phyloP scores from a whole-genome alignment of 148 eudicot genomes.

The Simmondsia chinensis region DNA sequence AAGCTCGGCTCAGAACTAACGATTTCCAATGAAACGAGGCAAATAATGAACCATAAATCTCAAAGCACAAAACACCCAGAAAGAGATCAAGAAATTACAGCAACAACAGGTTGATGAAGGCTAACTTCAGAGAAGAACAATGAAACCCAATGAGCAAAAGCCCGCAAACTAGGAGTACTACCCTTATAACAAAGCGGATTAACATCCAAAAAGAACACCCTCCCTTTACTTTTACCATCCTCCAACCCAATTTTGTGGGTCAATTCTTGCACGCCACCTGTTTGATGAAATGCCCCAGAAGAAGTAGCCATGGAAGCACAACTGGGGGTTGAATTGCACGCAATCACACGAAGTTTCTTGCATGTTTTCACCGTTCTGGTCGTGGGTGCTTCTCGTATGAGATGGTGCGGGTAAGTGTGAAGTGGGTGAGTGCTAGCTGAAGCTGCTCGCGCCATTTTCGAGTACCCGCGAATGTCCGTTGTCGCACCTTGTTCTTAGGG shows the following conservation, averaged over 20 bases:
- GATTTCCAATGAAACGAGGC: no score
- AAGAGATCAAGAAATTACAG: constrained; percentile 36
- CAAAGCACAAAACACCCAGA: not conserved
- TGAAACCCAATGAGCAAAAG: constrained; percentile 75
- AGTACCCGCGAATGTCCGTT: no score
- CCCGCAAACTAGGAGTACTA: constrained; percentile 48
- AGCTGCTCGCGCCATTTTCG: no score
- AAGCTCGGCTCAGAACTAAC: no score
- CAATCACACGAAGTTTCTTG: no score
- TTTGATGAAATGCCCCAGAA: constrained; percentile 15
- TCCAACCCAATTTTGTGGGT: not conserved
- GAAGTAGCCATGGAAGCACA: no score
- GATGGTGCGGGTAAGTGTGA: no score
- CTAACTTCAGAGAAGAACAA: constrained; percentile 86
- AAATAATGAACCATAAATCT: not conserved
- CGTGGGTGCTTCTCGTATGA: no score
- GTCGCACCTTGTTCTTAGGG: no score
- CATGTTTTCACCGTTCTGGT: no score
- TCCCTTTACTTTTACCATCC: constrained; percentile 21
- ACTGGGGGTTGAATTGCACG: no score
- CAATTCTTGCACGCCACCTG: constrained; percentile 11
- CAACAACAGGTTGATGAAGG: constrained; percentile 69
- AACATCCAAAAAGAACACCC: constrained; percentile 90
- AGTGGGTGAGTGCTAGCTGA: no score
- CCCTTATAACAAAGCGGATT: constrained; percentile 81